Evolutionary conservation across 176 grass and related monocot genomes (phyloP).

Genomic region (Saccharum officinarum): DNA sequence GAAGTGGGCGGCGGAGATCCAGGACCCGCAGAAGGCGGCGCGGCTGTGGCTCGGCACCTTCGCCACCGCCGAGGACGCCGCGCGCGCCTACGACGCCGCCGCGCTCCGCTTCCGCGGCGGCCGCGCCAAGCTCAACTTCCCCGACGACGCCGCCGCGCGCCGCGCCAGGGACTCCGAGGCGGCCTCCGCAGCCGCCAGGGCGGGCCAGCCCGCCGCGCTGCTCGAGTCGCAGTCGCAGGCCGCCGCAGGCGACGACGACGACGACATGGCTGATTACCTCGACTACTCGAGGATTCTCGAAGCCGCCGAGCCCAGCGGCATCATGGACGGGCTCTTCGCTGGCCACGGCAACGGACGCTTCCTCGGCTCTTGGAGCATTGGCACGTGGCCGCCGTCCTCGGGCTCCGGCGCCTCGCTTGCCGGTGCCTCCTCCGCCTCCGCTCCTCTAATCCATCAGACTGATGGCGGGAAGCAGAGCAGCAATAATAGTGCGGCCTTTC

Average conservation of each 20-base stretch:
- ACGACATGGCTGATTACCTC: constrained; percentile 33
- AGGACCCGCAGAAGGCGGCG: constrained; percentile 70
- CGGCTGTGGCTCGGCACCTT: constrained; percentile 90
- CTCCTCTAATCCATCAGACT: constrained; percentile 1
- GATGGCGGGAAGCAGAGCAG: constrained; percentile 23
- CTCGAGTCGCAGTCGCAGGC: constrained; percentile 46
- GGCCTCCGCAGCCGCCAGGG: not conserved
- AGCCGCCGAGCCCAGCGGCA: constrained; percentile 3
- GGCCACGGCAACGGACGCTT: constrained; percentile 9
- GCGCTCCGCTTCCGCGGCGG: too few relatives aligned
- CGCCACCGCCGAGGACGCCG: constrained; percentile 78
- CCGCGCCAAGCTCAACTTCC: too few relatives aligned
- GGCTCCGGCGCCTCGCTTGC: not conserved
- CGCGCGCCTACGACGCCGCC: too few relatives aligned
- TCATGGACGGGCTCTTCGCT: constrained; percentile 8
- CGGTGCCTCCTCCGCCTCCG: not conserved
- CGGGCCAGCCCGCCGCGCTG: constrained; percentile 22
- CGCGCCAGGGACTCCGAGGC: not conserved
- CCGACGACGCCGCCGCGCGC: not conserved
- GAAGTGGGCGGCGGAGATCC: constrained; percentile 95
- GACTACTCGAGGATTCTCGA: constrained; percentile 50
- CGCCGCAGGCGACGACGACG: not conserved
- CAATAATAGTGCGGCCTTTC: not conserved
- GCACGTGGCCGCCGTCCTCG: constrained; percentile 19
- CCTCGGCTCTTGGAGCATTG: constrained; percentile 43